Base-by-base conservation (phyloP, 331 rosid species). In the Pyracantha coccinea region DNA sequence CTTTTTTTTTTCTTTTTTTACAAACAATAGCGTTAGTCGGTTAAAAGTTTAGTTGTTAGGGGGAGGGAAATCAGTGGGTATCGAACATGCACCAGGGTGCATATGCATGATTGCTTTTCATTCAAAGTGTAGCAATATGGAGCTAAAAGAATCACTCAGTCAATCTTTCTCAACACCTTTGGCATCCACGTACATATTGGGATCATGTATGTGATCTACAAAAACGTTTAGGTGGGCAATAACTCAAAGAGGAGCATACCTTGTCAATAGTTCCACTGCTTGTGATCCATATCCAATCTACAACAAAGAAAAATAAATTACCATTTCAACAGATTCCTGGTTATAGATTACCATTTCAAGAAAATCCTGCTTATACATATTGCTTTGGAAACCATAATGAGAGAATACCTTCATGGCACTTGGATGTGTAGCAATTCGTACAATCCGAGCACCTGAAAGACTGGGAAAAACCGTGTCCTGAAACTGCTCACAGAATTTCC, bases 211-310 rank as follows among this genome's bases (percentile, higher is more conserved):
- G 57, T 64, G 69, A 72, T 65, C 35, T 31, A 31, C 50, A 70
- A 29, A 31, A 33, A 62, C 20, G 61, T 17, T 63, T 77, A n/a
- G 21, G 4, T 58, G 67, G 76, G 73, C 71, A 77, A 61, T 78
- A 68, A 75, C 27, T 57, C 63, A 84, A 75, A 23, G 57, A 10
- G 60, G 81, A 66, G 68, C 90, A 81, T 85, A 94, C 99, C 99
- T 91, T 77, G 85, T 81, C 86, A 94, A 86, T 47, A 94, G 97
- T 77, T 94, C 89, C 27, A 94, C 97, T 23, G 99, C 99, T 87
- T 94, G 93, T 50, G 97, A 94, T 63, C 99, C 99, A 84, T 94
- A 94, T 29, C 99, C 99, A 83, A 86, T 91, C 99, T 94, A 85
- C 82, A 68, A 78, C 32, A 54, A 77, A 78, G 62, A 68, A 66